These are phyloP conservation scores for Bipolaris gigantea DNA, from an alignment of 2,329 filamentous ascomycete genomes.

Conservation along the genomic window DNA sequence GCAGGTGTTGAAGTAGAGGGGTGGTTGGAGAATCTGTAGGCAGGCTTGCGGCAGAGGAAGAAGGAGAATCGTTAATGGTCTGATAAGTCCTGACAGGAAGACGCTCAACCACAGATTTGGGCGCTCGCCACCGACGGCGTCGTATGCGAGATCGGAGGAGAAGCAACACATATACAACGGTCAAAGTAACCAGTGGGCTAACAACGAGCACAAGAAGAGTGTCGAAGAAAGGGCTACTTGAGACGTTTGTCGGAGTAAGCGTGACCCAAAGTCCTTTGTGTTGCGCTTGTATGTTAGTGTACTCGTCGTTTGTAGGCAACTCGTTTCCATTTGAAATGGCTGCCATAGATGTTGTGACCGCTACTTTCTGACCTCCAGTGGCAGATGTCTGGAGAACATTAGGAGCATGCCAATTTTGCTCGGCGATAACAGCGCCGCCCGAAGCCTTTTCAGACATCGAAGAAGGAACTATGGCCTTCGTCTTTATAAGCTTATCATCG, in stretches of 20 bases:
- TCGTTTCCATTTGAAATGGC: constrained; percentile 52
- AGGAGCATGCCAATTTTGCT: constrained; percentile 83
- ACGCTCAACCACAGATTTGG: constrained; percentile 91
- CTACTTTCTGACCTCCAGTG: constrained; percentile 1
- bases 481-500: constrained; percentile 41
- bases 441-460: constrained; percentile 9
- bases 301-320: constrained; percentile 39
- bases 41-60: constrained; percentile 65
- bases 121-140: constrained; percentile 89
- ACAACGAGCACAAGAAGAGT: constrained; percentile 95
- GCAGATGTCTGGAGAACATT: constrained; percentile 59
- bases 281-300: constrained; percentile 27
- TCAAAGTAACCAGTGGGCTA: constrained; percentile 88
- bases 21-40: constrained; percentile 72
- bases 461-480: constrained; percentile 19
- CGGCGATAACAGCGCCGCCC: constrained; percentile 75
- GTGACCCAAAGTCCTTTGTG: constrained; percentile 95
- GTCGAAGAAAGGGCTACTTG: constrained; percentile 91
- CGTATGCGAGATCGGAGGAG: constrained; percentile 86
- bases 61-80: constrained; percentile 67
- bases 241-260: constrained; percentile 83
- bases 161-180: constrained; percentile 86
- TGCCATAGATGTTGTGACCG: constrained; percentile 2
- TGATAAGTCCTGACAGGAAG: constrained; percentile 96
- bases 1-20: constrained; percentile 67